Conservation (phyloP, 1,284 basidiomycete species). For the Rhodofomes roseus region DNA sequence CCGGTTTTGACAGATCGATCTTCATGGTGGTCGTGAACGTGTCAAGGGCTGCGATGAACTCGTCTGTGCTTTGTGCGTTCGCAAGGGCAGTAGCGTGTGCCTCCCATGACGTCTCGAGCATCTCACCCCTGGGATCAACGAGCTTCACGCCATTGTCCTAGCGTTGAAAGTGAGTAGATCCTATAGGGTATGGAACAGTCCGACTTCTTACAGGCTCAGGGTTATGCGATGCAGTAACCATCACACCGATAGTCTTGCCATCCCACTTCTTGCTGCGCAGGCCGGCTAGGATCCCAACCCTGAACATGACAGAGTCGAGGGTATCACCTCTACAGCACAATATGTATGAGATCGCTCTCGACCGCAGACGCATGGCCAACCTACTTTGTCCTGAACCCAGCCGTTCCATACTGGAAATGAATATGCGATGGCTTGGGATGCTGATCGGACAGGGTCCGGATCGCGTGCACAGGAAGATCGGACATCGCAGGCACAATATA, state of each 20-base stretch:
- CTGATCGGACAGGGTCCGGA: slow-evolving; percentile 48
- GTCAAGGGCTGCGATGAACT: slow-evolving; percentile 68
- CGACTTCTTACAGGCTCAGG: slow-evolving; percentile 67
- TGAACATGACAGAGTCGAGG: slow-evolving; percentile 92
- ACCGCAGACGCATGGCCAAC: slow-evolving; percentile 29
- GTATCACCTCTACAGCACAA: slow-evolving; percentile 55
- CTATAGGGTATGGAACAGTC: background rate
- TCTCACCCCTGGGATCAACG: slow-evolving; percentile 97
- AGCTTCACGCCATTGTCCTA: slow-evolving; percentile 99
- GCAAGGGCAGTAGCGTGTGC: slow-evolving; percentile 84
- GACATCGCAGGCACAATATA: slow-evolving; percentile 32
- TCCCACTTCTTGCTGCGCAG: slow-evolving; percentile 88
- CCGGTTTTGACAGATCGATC: slow-evolving; percentile 78
- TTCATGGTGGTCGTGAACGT: slow-evolving; percentile 62
- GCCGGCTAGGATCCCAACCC: slow-evolving; percentile 88
- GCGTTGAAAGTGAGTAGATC: background rate
- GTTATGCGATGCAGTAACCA: slow-evolving; percentile 99
- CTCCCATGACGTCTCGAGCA: slow-evolving; percentile 98
- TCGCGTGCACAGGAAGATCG: slow-evolving; percentile 36
- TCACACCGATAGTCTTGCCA: slow-evolving; percentile 92
- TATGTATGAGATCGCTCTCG: background rate
- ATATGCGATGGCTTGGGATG: slow-evolving; percentile 64
- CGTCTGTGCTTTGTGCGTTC: slow-evolving; percentile 76
- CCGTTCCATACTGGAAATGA: slow-evolving; percentile 88
- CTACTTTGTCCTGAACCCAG: slow-evolving; percentile 91